Base-by-base conservation (phyloP, 2,329 filamentous ascomycete species). In the Hirsutella rhossiliensis region DNA sequence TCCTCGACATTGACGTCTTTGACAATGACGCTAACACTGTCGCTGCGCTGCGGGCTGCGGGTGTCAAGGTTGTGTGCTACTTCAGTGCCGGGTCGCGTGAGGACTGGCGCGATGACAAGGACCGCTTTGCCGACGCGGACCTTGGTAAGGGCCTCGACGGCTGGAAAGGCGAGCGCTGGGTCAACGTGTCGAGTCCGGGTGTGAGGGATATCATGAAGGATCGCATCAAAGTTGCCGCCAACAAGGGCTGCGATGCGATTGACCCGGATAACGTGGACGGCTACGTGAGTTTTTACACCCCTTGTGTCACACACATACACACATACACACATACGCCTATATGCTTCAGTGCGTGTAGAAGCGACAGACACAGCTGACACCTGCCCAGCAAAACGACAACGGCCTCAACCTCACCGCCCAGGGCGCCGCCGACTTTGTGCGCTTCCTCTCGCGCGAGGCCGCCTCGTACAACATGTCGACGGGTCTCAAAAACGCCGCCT, bases 51-150 rank as follows among this genome's bases (percentile, higher is more conserved):
- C 65, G 71, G 45, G 75, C 73, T 42, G 58, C 63, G 6, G 73
- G 71, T 9, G 75, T 75, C 54, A 78, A 74, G 48, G 75, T 85
- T 43, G 80, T 87, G 46, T 87, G 83, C 65, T 87, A 87, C 62
- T 87, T 87, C 64, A 82, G 77, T 42, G 81, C 80, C 0, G 83
- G 83, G 1, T 80, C 76, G 8, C 84, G 73, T 52, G 83, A 87
- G 60, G 57, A 76, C 42, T 76, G 72, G 64, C 71, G 82, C 3
- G 61, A 68, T 1, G 83, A 87, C 55, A 67, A 69, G 17, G 56
- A 54, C 28, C 52, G 73, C 5, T 86, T 85, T 54, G 54, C 63
- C 8, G 48, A 65, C 1, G 57, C 61, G 0, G 82, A 85, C 50
- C 57, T 78, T 37, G 82, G 82, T 18, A 68, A 69, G 4, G 59